Evolutionary conservation across 2,329 filamentous ascomycete species (phyloP).

Genomic region (Verticillium dahliae): DNA sequence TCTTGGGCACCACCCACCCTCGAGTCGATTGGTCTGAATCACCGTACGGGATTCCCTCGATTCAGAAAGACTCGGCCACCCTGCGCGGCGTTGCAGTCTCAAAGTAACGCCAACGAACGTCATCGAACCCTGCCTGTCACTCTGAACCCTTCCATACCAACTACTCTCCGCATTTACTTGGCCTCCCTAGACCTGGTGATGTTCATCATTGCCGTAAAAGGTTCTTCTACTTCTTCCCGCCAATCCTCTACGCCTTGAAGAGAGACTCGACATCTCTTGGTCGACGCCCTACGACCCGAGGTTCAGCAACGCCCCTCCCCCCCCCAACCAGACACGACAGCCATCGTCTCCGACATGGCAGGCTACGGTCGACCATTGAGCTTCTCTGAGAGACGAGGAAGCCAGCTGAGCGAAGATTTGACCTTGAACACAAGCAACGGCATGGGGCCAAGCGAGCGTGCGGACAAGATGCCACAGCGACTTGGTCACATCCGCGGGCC

Average conservation of each 20-base stretch:
- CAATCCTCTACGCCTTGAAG: background rate
- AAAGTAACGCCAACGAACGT: background rate
- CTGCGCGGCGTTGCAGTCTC: background rate
- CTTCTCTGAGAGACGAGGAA: conserved; percentile 56
- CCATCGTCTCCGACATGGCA: conserved; percentile 24
- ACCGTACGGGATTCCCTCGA: background rate
- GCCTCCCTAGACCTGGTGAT: background rate
- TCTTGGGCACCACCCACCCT: background rate
- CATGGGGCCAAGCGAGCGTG: conserved; percentile 32
- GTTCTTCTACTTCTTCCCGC: background rate
- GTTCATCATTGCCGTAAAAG: background rate
- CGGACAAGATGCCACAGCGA: conserved; percentile 48
- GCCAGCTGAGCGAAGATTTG: conserved; percentile 50
- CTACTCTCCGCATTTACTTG: background rate
- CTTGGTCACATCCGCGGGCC: conserved; percentile 46
- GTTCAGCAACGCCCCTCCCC: background rate
- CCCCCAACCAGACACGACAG: background rate
- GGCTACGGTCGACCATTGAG: conserved; percentile 45
- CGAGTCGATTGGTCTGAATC: background rate
- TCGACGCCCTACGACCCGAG: background rate
- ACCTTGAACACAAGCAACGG: conserved; percentile 42
- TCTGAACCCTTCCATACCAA: background rate
- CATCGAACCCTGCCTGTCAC: background rate
- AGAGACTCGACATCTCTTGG: background rate
- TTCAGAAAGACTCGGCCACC: background rate